Percentiles rank a stretch among this genome's conserved stretches.
Conservation (phyloP, 2,329 filamentous ascomycete species). For the Exophiala xenobiotica region DNA sequence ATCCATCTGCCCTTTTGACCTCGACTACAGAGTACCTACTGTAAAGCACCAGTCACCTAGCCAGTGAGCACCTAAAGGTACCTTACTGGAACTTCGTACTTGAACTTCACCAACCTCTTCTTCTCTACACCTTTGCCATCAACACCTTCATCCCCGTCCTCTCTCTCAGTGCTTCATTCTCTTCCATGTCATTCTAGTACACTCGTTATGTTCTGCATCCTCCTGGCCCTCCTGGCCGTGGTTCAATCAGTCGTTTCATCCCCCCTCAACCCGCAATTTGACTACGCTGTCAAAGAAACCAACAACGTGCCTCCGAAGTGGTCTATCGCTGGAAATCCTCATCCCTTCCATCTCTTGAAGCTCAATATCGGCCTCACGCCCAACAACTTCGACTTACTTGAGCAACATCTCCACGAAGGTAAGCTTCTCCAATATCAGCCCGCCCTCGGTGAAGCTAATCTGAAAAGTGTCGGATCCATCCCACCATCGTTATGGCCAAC, state of each 20-base stretch:
- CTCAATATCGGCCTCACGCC: slow-evolving; percentile 62
- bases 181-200: not conserved
- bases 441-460: not conserved
- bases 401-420: slow-evolving; percentile 56
- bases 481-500: slow-evolving; percentile 56
- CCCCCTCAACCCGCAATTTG: slow-evolving; percentile 37
- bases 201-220: slow-evolving; percentile 18
- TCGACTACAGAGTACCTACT: too few species aligned
- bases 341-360: slow-evolving; percentile 50
- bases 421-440: slow-evolving; percentile 15
- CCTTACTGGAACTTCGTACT: too few species aligned
- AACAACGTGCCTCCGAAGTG: slow-evolving; percentile 55
- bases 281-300: slow-evolving; percentile 56
- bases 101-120: not conserved
- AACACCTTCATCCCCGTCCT: not conserved
- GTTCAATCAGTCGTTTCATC: slow-evolving; percentile 12
- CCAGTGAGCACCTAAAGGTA: too few species aligned
- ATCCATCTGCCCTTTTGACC: not conserved
- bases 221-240: slow-evolving; percentile 10
- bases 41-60: too few species aligned
- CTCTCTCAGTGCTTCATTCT: slow-evolving; percentile 2
- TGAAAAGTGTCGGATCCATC: slow-evolving; percentile 51
- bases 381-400: slow-evolving; percentile 54
- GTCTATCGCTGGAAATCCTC: slow-evolving; percentile 49
- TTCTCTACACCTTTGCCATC: not conserved